Conservation (phyloP, 768 basidiomycete species). For the Xerocomus brunneocitrinus region DNA sequence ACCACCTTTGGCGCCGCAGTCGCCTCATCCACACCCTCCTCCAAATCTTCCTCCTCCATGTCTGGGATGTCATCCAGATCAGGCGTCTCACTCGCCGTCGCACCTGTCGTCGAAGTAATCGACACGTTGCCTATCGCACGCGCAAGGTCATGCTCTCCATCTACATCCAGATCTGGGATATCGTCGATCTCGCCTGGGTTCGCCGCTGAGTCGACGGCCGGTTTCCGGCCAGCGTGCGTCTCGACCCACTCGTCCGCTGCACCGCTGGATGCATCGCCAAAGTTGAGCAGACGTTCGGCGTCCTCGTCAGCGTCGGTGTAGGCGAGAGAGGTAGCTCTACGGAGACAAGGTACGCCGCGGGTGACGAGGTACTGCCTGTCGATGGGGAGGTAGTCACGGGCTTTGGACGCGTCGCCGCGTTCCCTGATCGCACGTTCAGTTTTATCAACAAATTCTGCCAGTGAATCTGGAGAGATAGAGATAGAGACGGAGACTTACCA, state of each 20-base stretch:
- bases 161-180: slow-evolving; percentile 85
- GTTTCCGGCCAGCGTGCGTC: slow-evolving; percentile 82
- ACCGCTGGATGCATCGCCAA: slow-evolving; percentile 58
- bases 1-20: slow-evolving; percentile 56
- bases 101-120: slow-evolving; percentile 34
- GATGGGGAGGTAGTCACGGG: slow-evolving; percentile 86
- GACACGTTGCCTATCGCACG: slow-evolving; percentile 44
- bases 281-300: slow-evolving; percentile 84
- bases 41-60: slow-evolving; percentile 94
- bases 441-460: not conserved
- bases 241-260: slow-evolving; percentile 95
- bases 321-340: slow-evolving; percentile 86
- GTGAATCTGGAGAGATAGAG: not conserved
- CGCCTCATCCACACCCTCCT: slow-evolving; percentile 85
- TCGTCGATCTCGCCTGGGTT: slow-evolving; percentile 72
- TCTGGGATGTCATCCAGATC: slow-evolving; percentile 98
- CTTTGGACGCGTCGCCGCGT: slow-evolving; percentile 81
- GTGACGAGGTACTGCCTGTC: slow-evolving; percentile 98
- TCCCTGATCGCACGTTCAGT: slow-evolving; percentile 55
- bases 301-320: slow-evolving; percentile 97
- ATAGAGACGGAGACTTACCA: slow-evolving; percentile 53
- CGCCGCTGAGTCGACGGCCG: slow-evolving; percentile 45
- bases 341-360: slow-evolving; percentile 93
- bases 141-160: slow-evolving; percentile 47
- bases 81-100: slow-evolving; percentile 57